phyloP scores from a whole-genome alignment of 2,329 filamentous ascomycete species.

The Gliomastix tumulicola region DNA sequence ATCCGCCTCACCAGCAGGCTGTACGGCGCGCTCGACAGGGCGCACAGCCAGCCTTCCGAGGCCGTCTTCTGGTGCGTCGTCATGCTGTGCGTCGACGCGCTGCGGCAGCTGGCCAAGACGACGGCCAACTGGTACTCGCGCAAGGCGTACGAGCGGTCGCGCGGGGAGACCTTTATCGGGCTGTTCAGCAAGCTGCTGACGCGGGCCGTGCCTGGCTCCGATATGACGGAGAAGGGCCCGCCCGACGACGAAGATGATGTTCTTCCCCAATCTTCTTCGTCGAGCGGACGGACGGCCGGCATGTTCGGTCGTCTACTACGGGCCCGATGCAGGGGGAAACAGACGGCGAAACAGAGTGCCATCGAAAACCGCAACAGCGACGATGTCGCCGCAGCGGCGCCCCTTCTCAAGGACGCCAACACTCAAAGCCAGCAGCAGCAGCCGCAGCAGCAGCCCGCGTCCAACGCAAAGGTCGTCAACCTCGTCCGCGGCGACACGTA shows the following conservation, averaged over 20 bases:
- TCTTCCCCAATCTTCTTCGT: too few relatives aligned
- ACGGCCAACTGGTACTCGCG: constrained; percentile 69
- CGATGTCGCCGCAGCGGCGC: not conserved
- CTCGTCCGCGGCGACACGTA: constrained; percentile 78
- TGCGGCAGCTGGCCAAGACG: constrained; percentile 25
- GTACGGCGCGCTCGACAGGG: constrained; percentile 22
- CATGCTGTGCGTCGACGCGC: constrained; percentile 23
- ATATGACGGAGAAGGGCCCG: constrained; percentile 25
- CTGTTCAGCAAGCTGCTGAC: constrained; percentile 29
- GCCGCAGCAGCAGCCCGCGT: constrained; percentile 46
- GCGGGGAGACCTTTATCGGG: constrained; percentile 55
- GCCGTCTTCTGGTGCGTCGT: constrained; percentile 27
- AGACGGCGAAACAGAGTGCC: not conserved
- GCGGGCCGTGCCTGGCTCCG: constrained; percentile 27
- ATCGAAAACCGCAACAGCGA: not conserved
- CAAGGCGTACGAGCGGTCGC: constrained; percentile 73
- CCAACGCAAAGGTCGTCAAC: constrained; percentile 87
- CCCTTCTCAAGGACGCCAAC: too few relatives aligned
- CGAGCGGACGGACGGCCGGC: too few relatives aligned
- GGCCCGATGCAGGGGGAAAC: too few relatives aligned
- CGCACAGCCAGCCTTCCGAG: constrained; percentile 12
- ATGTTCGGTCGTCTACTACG: not conserved
- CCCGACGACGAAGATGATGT: constrained; percentile 8
- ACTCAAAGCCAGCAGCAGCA: too few relatives aligned
- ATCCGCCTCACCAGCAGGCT: constrained; percentile 28